These are phyloP conservation scores for Lotus japonicus DNA, from an alignment of 306 rosid genomes.

Conservation along the genomic window DNA sequence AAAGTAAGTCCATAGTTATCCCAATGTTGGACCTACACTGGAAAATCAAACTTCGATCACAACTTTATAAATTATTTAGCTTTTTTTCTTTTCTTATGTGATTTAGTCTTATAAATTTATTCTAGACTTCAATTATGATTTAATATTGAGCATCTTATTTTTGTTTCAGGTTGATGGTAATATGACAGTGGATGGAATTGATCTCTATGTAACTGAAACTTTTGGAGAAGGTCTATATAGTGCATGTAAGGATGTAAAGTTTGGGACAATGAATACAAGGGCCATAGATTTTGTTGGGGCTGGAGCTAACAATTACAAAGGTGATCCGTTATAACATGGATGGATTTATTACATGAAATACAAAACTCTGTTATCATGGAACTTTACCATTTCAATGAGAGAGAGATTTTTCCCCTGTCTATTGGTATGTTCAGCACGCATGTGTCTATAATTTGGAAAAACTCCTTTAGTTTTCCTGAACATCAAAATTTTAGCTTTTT, in stretches of 20 bases:
- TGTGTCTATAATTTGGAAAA: not conserved
- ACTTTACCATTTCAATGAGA: conserved; percentile 7
- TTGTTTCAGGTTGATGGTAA: conserved; percentile 57
- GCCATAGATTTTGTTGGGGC: conserved; percentile 94
- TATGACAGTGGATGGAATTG: conserved; percentile 84
- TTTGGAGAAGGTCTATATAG: conserved; percentile 71
- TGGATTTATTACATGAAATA: conserved; percentile 13
- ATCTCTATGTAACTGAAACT: conserved; percentile 45
- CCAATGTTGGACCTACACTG: not conserved
- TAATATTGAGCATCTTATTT: conserved; percentile 11
- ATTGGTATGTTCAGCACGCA: not conserved
- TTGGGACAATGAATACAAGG: conserved; percentile 96
- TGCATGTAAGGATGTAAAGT: conserved; percentile 93
- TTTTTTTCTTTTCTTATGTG: not conserved
- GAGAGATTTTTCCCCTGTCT: not conserved
- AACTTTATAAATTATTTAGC: not conserved
- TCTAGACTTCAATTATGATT: not conserved
- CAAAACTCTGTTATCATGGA: not conserved
- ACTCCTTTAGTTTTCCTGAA: not conserved
- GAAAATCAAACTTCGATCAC: not conserved
- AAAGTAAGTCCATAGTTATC: not conserved
- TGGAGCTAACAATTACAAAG: conserved; percentile 72
- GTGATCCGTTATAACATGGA: conserved; percentile 30
- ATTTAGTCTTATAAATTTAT: conserved; percentile 5
- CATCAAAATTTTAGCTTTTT: too few relatives aligned